Evolutionary conservation across 169 alveolate genomes (phyloP), one percentile per base, ranked within the genome.

Genomic region (Eimeria acervulina): DNA sequence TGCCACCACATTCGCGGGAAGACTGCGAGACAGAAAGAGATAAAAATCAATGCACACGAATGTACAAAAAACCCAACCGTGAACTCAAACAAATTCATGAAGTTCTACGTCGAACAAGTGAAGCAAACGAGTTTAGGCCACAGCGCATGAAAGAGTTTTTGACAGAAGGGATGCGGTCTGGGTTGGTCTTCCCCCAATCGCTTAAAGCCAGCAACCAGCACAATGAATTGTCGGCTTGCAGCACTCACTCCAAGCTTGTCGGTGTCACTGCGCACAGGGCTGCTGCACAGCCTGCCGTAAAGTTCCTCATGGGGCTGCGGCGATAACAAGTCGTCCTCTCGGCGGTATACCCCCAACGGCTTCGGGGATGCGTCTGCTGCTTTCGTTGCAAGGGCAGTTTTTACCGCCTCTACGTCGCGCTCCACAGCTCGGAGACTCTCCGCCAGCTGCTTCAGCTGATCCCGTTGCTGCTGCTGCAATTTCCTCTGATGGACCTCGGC

Each of bases 401-500:
- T 87, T 28, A 87, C 94, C 26, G 94, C 81, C 81, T 87, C 94
- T 36, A 87, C 94, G 81, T 87, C 94, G 59, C 94, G 78, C 83
- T 63, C 94, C 59, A 87, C 94, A 51, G 78, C 81, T 44, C 94
- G 66, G 51, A 87, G 81, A 63, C 94, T 87, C 81, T 59, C 81
- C 47, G 94, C 94, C 55, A 91, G 95, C 95, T 74, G 91, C 66
- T 70, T 59, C 80, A 76, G 90, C 91, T 76, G 95, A 72, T 51
- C 68, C 31, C 80, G 23, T 63, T 61, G 90, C 78, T 42, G 90
- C 61, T 74, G 83, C 68, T 52, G 95, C 87, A 36, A 88, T 84
- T 91, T 76, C 80, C 90, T 61, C 95, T 76, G 90, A 42, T 76
- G 95, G 66, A 33, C 44, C 42, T 90, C 95, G 2, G 87, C 89